Evolutionary conservation across 2,329 filamentous ascomycete genomes (phyloP), one percentile per base, ranked within the genome.

Genomic region (Fusarium floridanum): DNA sequence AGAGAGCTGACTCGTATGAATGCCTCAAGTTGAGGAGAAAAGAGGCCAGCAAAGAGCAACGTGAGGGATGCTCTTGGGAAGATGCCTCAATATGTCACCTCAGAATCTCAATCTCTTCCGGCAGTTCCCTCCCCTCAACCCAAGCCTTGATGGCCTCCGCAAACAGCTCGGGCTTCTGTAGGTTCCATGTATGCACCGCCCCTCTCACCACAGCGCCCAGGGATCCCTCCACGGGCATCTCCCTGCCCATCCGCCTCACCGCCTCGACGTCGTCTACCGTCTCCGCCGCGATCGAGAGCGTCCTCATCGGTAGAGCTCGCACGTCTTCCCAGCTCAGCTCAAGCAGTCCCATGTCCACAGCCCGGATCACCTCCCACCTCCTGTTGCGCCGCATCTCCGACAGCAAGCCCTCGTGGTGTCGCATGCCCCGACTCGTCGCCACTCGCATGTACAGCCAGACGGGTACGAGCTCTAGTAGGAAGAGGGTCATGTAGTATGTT

Each of bases 131-230:
- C 22, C 71, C 72, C 39, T 80, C 75, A 11, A 83, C 68, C 83
- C 84, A 86, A 5, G 82, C 81, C 68, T 74, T 77, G 12, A 85
- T 75, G 2, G 77, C 82, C 39, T 77, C 73, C 1, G 83, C 82
- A 72, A 85, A 86, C 8, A 85, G 57, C 48, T 80, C 71, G 2
- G 84, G 85, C 36, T 82, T 76, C 66, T 85, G 84, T 68, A 85
- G 66, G 66, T 85, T 81, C 84, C 84, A 85, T 41, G 80, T 79
- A 74, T 85, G 83, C 32, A 82, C 77, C 17, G 83, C 85, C 22
- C 80, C 78, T 32, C 65, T 77, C 8, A 85, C 78, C 11, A 84
- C 71, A 17, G 79, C 82, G 17, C 77, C 80, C 34, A 77, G 64
- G 9, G 81, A 80, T 10, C 70, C 70, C 68, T 80, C 66, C 34